Base-by-base conservation (phyloP, 257 asterid genomes). In the Coffea eugenioides region DNA sequence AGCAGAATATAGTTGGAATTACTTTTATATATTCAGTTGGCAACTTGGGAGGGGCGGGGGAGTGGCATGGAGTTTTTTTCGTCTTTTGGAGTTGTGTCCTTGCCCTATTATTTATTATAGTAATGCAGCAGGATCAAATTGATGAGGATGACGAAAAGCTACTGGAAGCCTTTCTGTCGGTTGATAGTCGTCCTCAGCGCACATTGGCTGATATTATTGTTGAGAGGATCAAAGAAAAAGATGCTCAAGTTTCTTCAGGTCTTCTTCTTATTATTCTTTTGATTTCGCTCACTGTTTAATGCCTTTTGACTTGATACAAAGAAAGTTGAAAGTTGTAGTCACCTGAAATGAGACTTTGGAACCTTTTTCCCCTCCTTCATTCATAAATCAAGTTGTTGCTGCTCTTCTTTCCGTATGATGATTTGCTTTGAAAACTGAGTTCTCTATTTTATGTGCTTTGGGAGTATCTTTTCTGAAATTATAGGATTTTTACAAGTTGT, bases 241-340 rank as follows among this genome's bases (percentile, higher is more conserved):
- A 91, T 87, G 92, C 93, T 62, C 92, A 89, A 81, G 90, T 92
- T 87, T 88, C 99, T 81, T 86, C 94, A 78, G 98, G 99, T 95
- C 66, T 76, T 27, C 27, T 77, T 81, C 52, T 66, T 46, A 31
- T 59, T 74, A 43, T 70, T 48, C 27, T 34, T 31, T 65, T 45
- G 61, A n/a, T 15, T 45, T 20, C 36, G 8, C 7, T 7, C 10
- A 27, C n/a, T 77, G 16, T 31, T 15, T 46, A 25, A 14, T 73
- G 77, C 51, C 11, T 18, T 18, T 76, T 43, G 45, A 15, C 61
- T 75, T 75, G 27, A 41, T n/a, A 10, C 8, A 21, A 48, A 48
- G 52, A 11, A 13, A 12, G 18, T 0, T 51, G 14, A 3, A 3
- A 48, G 51, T 48, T 48, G 1, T 48, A 7, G 11, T 48, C 51